Evolutionary conservation across 148 eudicot species (phyloP), one percentile per base, ranked within the genome.

Genomic region (Oxyria digyna): DNA sequence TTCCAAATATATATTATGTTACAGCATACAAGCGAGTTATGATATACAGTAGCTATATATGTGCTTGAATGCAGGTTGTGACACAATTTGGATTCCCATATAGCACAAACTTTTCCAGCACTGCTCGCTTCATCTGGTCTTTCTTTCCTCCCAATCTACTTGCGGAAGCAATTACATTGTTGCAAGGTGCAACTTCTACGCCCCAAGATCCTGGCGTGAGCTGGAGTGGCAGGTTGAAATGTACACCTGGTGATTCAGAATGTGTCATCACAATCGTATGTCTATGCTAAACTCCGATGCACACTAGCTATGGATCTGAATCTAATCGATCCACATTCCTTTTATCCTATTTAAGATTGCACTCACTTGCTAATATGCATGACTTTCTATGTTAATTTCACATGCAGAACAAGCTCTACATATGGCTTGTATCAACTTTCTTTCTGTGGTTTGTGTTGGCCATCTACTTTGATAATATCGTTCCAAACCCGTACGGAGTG

Each of bases 391-490:
- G 6, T 54, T 15, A 59, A 65, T 68, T 68, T 71, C 42, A 72
- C 93, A n/a, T n/a, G n/a, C n/a, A 92, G 97, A 83, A 81, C 69
- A 85, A 81, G n/a, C 72, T 85, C 71, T 87, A 84, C 76, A 71
- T 78, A 50, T 77, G 87, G 87, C 85, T 89, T 71, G 32, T 81
- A 50, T 71, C 75, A 17, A 78, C 87, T 18, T 92, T 81, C 67
- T 23, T 76, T 45, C 46, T 75, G 67, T 89, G 94, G 97, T 80
- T 85, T 71, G 67, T 79, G 62, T 78, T 94, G 82, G 97, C 99
- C 59, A 81, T 94, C 68, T 94, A 94, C 85, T 86, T 94, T 13
- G 97, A 90, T 81, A 90, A 94, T 74, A 85, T 91, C 67, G 62
- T 90, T 38, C 91, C 97, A 26, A 87, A 89, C 77, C 72, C 88